Conservation (phyloP, 2,329 filamentous ascomycete species). For the Aureobasidium mangrovei region DNA sequence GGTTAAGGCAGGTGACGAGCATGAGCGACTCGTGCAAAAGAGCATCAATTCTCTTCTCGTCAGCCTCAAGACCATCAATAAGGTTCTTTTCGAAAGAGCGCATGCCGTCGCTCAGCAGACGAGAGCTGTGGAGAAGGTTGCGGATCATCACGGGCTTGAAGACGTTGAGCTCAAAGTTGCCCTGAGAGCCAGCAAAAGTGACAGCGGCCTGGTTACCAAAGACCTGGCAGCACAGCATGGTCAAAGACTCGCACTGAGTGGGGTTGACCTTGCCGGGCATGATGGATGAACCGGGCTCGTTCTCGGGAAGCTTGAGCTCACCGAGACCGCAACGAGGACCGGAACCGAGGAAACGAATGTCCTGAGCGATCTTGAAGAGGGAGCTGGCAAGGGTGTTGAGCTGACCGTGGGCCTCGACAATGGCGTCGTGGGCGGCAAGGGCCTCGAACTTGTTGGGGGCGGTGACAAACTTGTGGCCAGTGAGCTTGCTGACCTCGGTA, state of each 20-base stretch:
- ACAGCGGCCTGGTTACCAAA: conserved; percentile 94
- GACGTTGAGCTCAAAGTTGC: conserved; percentile 97
- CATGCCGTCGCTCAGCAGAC: conserved; percentile 87
- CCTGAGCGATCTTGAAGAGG: conserved; percentile 96
- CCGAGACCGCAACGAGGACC: conserved; percentile 92
- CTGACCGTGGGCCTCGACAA: conserved; percentile 87
- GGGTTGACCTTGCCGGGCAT: conserved; percentile 99
- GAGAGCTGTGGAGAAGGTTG: conserved; percentile 86
- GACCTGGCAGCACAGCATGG: conserved; percentile 95
- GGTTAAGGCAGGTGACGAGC: conserved; percentile 96
- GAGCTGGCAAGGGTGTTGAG: conserved; percentile 88
- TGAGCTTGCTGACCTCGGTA: conserved; percentile 83
- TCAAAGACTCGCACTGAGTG: conserved; percentile 94
- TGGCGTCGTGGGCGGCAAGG: conserved; percentile 87
- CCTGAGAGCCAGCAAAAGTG: conserved; percentile 91
- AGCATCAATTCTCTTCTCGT: conserved; percentile 82
- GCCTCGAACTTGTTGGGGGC: conserved; percentile 99
- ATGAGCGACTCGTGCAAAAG: conserved; percentile 96
- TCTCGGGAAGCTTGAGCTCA: conserved; percentile 88
- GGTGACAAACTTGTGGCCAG: conserved; percentile 86
- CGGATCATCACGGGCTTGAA: conserved; percentile 96
- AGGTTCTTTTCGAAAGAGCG: conserved; percentile 90
- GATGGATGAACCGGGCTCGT: conserved; percentile 95
- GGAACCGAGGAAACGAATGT: conserved; percentile 92
- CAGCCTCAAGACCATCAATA: conserved; percentile 77